phyloP scores from a whole-genome alignment of 352 stramenopile species.

The Pythium guiyangense region DNA sequence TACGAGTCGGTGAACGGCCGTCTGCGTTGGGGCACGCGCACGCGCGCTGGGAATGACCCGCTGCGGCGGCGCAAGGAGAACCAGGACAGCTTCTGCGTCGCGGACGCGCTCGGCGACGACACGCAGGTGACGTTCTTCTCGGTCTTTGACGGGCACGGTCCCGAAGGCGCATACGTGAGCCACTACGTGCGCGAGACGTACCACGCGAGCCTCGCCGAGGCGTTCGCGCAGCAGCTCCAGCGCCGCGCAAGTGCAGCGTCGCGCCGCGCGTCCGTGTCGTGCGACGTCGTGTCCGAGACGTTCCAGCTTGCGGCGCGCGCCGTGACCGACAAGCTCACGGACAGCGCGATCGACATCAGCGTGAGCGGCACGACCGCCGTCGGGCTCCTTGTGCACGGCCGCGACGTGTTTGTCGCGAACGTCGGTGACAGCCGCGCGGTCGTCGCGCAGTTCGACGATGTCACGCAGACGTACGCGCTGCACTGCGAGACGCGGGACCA shows the following conservation, averaged over 20 bases:
- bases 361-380: constrained; percentile 78
- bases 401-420: constrained; percentile 68
- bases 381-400: constrained; percentile 48
- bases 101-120: constrained; percentile 43
- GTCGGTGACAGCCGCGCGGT: constrained; percentile 71
- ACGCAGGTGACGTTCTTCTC: constrained; percentile 54
- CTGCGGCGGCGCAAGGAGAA: constrained; percentile 82
- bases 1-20: constrained; percentile 39
- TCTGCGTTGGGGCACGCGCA: constrained; percentile 51
- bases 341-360: constrained; percentile 60
- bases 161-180: constrained; percentile 70
- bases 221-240: constrained; percentile 18
- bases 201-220: constrained; percentile 37
- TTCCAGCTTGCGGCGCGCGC: constrained; percentile 42
- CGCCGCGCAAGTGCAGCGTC: neutral
- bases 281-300: constrained; percentile 38
- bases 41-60: constrained; percentile 63
- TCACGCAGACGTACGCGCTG: constrained; percentile 34
- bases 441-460: constrained; percentile 33
- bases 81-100: constrained; percentile 70
- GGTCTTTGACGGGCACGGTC: constrained; percentile 75
- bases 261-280: constrained; percentile 19
- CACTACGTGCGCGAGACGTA: constrained; percentile 73
- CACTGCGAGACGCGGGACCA: constrained; percentile 73
- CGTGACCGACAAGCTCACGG: constrained; percentile 37